These are phyloP conservation scores for Fraxinus americana DNA, from an alignment of 257 asterid genomes.

Conservation along the genomic window DNA sequence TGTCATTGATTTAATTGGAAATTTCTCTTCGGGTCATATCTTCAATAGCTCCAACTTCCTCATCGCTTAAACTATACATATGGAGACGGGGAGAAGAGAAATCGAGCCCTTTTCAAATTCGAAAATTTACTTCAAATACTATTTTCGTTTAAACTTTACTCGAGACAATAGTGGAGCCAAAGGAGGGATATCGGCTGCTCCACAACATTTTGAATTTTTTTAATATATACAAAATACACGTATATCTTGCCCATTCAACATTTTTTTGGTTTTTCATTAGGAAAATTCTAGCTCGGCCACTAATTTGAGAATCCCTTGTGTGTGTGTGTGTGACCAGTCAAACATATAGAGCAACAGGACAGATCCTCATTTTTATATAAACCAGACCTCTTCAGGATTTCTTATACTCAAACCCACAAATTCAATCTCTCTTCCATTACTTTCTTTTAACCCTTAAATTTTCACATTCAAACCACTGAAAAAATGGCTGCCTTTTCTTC, in stretches of 20 bases:
- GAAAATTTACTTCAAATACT: conserved; percentile 20
- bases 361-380: conserved; percentile 42
- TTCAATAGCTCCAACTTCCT: too few relatives aligned
- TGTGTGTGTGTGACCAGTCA: conserved; percentile 36
- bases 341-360: conserved; percentile 32
- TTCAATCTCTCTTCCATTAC: conserved; percentile 23
- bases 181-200: too few relatives aligned
- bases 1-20: too few relatives aligned
- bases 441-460: conserved; percentile 4
- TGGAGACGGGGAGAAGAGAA: too few relatives aligned
- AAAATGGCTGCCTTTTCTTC: conserved; percentile 53
- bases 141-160: not conserved
- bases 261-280: too few relatives aligned
- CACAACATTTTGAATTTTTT: too few relatives aligned
- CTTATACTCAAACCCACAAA: conserved; percentile 25
- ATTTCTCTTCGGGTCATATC: too few relatives aligned
- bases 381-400: conserved; percentile 36
- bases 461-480: conserved; percentile 19
- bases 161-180: too few relatives aligned
- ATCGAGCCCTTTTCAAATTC: conserved; percentile 20
- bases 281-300: too few relatives aligned
- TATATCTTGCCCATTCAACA: too few relatives aligned
- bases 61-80: too few relatives aligned
- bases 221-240: too few relatives aligned
- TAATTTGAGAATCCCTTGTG: not conserved